phyloP scores from a whole-genome alignment of 768 basidiomycete species.

The Suillus ampliporus region DNA sequence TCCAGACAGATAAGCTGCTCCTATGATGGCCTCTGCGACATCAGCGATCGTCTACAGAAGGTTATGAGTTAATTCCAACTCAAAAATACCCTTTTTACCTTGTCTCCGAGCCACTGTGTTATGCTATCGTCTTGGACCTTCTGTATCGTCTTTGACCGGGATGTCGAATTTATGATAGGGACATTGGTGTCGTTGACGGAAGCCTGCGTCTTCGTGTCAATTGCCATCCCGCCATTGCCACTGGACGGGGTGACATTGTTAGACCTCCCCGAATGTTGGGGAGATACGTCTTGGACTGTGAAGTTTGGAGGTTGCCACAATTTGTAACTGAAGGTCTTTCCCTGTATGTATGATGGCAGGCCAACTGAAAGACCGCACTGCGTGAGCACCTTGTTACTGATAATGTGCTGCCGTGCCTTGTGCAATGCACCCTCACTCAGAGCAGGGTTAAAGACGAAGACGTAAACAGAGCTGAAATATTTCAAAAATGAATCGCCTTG shows the following conservation, averaged over 20 bases:
- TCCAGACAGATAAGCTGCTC: conserved; percentile 78
- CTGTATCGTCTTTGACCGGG: conserved; percentile 38
- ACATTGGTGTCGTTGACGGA: not conserved
- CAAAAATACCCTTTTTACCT: conserved; percentile 49
- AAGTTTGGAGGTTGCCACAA: conserved; percentile 65
- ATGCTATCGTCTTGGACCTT: conserved; percentile 45
- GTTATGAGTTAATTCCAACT: conserved; percentile 18
- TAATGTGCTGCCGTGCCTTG: conserved; percentile 64
- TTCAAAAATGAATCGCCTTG: conserved; percentile 86
- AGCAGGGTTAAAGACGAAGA: conserved; percentile 71
- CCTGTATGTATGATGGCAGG: conserved; percentile 76
- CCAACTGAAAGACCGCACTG: conserved; percentile 58
- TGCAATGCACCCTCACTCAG: conserved; percentile 74
- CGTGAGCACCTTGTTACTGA: conserved; percentile 75
- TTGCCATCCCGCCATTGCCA: not conserved
- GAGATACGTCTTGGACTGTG: conserved; percentile 22
- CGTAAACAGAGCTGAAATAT: conserved; percentile 73
- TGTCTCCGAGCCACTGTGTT: conserved; percentile 74
- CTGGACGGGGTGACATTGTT: not conserved
- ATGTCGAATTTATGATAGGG: no score
- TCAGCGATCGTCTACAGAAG: conserved; percentile 73
- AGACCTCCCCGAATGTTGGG: not conserved
- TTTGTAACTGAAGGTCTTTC: conserved; percentile 70
- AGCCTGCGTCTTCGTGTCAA: not conserved
- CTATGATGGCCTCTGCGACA: conserved; percentile 84